phyloP scores from a whole-genome alignment of 139 green algal genomes.

The Astrephomene gubernaculifera region DNA sequence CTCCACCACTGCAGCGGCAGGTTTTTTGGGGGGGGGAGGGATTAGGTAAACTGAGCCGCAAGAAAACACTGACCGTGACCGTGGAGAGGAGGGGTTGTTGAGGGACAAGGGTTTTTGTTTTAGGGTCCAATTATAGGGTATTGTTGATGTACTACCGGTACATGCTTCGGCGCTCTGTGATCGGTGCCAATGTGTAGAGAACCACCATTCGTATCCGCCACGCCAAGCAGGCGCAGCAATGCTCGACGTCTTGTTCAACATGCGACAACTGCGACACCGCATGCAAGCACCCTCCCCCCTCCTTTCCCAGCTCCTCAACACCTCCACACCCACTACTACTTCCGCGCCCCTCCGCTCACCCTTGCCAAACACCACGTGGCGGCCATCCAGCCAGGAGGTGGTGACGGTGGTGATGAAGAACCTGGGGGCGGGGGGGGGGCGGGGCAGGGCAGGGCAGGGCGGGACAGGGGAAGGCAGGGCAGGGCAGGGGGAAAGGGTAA shows the following conservation, averaged over 20 bases:
- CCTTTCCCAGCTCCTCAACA: not conserved
- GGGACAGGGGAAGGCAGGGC: not conserved
- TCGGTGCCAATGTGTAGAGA: not conserved
- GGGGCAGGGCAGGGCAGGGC: no score
- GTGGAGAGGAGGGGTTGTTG: not conserved
- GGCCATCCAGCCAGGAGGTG: constrained; percentile 86
- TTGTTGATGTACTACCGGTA: no score
- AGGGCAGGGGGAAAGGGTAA: not conserved
- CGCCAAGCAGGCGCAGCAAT: no score
- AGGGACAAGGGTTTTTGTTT: not conserved
- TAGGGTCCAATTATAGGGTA: no score
- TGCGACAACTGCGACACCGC: no score
- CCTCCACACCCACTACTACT: not conserved
- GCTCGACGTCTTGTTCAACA: no score
- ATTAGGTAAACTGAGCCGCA: no score
- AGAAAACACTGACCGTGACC: not conserved
- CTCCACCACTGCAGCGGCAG: constrained; percentile 77
- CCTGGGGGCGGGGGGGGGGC: not conserved
- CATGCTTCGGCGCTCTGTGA: not conserved
- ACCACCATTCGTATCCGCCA: not conserved
- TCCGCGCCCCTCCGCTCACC: constrained; percentile 49
- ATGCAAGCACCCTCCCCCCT: not conserved
- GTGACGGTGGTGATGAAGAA: constrained; percentile 94
- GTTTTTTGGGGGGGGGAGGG: not conserved
- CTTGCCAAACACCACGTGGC: constrained; percentile 96